Evolutionary conservation across 2,329 filamentous ascomycete genomes (phyloP), one percentile per base, ranked within the genome.

Genomic region (Purpureocillium takamizusanense): DNA sequence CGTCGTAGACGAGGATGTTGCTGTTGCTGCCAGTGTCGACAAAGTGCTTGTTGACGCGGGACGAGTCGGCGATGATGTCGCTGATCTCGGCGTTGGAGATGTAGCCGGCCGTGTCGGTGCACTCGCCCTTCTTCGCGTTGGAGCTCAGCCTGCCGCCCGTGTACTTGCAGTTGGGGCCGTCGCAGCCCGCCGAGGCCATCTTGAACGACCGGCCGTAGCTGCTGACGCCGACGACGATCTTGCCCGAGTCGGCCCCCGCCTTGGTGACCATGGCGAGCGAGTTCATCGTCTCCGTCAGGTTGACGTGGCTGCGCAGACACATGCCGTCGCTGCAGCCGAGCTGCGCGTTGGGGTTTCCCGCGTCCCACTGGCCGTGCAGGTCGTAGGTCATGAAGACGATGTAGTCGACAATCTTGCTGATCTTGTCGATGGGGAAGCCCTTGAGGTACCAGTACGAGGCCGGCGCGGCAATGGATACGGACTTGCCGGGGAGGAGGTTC

Each of bases 371-470:
- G 8, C 54, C 55, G 18, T 58, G 56, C 2, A 60, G 40, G 36
- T 59, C 55, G 25, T 59, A 59, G 0, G 54, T 51, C 54, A 59
- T 59, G 39, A 47, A 59, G 10, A 61, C 44, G 7, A 61, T 49
- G 29, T 62, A 61, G 37, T 59, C 53, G 2, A 59, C 23, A 1
- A 41, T 4, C 2, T 42, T 14, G 0, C 37, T 45, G 31, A 65
- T 65, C 0, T 51, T 38, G 3, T 49, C 42, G 0, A 66, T 57
- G 0, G 56, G 60, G 38, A 59, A 66, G 0, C 41, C 38, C 41
- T 55, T 57, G 0, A 66, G 48, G 14, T 66, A 66, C 60, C 59
- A 64, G 39, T 52, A 66, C 0, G 61, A 63, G 0, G 60, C 54
- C 1, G 61, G 61, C 0, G 60, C 52, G 5, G 60, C 61, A 42